A percentile compares a stretch with the other conserved stretches of the same genome.
These are phyloP conservation scores for Debaryomyces hansenii DNA, from an alignment of 805 yeast species.

Conservation along the genomic window DNA sequence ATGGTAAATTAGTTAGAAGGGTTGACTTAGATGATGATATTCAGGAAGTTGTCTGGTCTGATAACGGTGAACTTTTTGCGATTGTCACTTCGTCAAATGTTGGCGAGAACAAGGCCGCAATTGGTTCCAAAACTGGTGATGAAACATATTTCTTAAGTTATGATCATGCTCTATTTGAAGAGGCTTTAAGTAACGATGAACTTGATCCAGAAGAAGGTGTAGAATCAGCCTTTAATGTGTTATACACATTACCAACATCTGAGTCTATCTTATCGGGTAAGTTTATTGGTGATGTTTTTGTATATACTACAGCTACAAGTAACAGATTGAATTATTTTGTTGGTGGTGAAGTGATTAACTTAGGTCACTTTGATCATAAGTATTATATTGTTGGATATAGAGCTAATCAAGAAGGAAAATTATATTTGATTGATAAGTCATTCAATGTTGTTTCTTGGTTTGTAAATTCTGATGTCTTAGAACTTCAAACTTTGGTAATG, in stretches of 20 bases:
- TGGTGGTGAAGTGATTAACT: constrained; percentile 88
- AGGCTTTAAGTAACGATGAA: constrained; percentile 56
- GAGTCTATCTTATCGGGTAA: constrained; percentile 86
- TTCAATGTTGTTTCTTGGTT: constrained; percentile 78
- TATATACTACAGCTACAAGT: constrained; percentile 76
- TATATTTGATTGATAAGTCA: constrained; percentile 90
- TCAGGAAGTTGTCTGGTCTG: constrained; percentile 85
- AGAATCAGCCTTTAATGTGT: constrained; percentile 80
- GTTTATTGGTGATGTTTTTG: constrained; percentile 97
- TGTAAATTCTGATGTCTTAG: constrained; percentile 82
- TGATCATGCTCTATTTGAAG: constrained; percentile 64
- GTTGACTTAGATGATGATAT: constrained; percentile 80
- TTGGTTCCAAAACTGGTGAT: constrained; percentile 38
- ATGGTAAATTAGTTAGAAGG: constrained; percentile 79
- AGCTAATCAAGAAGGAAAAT: constrained; percentile 78
- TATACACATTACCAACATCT: constrained; percentile 65
- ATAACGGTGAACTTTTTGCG: constrained; percentile 85
- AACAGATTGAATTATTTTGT: constrained; percentile 92
- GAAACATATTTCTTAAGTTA: constrained; percentile 77
- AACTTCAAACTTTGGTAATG: constrained; percentile 92
- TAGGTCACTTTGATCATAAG: constrained; percentile 88
- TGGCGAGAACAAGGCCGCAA: constrained; percentile 18
- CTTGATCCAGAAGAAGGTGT: constrained; percentile 83
- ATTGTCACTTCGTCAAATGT: constrained; percentile 46
- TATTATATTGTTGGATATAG: constrained; percentile 86